Evolutionary conservation across 257 asterid species (phyloP).

Genomic region (Solanum pimpinellifolium): DNA sequence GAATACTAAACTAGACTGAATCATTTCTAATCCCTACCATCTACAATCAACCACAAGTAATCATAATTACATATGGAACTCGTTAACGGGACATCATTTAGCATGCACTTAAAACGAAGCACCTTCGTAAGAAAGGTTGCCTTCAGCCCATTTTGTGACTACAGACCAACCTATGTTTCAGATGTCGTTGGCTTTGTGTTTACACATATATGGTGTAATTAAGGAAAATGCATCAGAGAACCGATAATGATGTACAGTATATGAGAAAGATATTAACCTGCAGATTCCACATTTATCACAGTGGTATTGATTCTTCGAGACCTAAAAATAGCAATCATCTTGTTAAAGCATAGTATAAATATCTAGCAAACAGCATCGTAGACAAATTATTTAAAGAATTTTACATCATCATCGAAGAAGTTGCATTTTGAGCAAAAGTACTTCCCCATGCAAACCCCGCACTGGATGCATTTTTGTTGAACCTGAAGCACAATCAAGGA

Average conservation of each 20-base stretch:
- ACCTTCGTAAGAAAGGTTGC: neutral
- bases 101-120: neutral
- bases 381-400: neutral
- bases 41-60: neutral
- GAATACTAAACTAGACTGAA: neutral
- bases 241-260: neutral
- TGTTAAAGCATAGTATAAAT: neutral
- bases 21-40: neutral
- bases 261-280: conserved; percentile 30
- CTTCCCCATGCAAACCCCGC: conserved; percentile 55
- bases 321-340: conserved; percentile 13
- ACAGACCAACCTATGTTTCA: neutral
- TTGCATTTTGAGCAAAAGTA: conserved; percentile 58
- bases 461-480: conserved; percentile 32
- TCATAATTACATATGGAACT: neutral
- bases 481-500: conserved; percentile 19
- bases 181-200: neutral
- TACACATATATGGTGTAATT: neutral
- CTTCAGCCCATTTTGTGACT: neutral
- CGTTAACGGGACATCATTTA: neutral
- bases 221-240: neutral
- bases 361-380: neutral
- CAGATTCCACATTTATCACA: conserved; percentile 74
- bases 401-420: conserved; percentile 65
- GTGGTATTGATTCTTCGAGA: conserved; percentile 59